Conservation (phyloP, 2,329 filamentous ascomycete genomes). For the Trichoderma sp. region DNA sequence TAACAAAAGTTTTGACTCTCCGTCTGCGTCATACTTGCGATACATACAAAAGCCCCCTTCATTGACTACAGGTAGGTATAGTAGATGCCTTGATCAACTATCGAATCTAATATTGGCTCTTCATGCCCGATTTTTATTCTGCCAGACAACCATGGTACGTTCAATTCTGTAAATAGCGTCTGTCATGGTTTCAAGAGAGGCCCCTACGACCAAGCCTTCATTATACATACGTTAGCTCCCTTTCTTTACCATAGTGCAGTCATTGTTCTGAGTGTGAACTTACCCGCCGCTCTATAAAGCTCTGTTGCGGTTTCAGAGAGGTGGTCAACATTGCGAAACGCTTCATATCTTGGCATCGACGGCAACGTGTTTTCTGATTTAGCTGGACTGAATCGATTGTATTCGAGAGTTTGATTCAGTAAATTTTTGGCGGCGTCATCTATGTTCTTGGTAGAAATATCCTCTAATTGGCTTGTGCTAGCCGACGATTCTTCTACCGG, state of each 20-base stretch:
- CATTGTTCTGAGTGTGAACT: conserved; percentile 11
- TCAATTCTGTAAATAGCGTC: conserved; percentile 42
- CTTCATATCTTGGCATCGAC: conserved; percentile 29
- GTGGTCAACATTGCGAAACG: conserved; percentile 33
- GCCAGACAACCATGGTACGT: conserved; percentile 36
- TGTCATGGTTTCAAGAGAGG: conserved; percentile 35
- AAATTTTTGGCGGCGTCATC: conserved; percentile 26
- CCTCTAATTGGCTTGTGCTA: conserved; percentile 22
- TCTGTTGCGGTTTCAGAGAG: conserved; percentile 32
- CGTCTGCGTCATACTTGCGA: neutral
- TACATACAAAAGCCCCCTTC: neutral
- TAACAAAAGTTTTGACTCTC: neutral
- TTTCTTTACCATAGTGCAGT: neutral
- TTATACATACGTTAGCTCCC: neutral
- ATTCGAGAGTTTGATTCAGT: conserved; percentile 24
- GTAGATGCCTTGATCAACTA: neutral
- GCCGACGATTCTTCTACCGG: conserved; percentile 27
- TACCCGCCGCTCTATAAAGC: conserved; percentile 37
- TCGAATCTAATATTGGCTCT: neutral
- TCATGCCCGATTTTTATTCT: conserved; percentile 23
- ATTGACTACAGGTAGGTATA: neutral
- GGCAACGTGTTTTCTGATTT: neutral
- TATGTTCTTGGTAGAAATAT: conserved; percentile 29
- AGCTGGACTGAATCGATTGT: neutral
- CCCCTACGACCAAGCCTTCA: conserved; percentile 33